Evolutionary conservation across 2,329 filamentous ascomycete genomes (phyloP).

Genomic region (Grosmannia huntii): DNA sequence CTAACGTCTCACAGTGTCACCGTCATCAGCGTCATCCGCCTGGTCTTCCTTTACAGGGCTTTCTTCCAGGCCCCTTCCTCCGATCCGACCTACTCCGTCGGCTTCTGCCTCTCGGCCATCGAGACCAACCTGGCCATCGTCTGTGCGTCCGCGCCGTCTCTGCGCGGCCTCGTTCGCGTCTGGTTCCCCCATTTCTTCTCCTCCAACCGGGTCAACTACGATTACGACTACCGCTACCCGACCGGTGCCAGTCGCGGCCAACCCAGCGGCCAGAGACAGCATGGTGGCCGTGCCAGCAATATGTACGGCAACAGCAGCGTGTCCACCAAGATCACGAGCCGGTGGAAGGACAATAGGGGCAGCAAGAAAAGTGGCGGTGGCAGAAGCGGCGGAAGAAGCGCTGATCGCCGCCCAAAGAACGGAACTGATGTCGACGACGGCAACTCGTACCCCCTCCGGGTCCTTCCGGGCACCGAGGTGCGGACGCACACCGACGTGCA

Average conservation of each 20-base stretch:
- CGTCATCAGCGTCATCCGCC: constrained; percentile 20
- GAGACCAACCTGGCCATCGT: constrained; percentile 30
- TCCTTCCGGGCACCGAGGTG: constrained; percentile 8
- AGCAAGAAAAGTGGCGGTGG: not conserved
- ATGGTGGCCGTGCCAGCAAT: not conserved
- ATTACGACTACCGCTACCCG: constrained; percentile 1
- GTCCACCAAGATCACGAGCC: constrained; percentile 7
- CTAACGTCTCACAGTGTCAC: constrained; percentile 18
- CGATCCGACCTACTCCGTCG: constrained; percentile 19
- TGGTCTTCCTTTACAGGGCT: constrained; percentile 20
- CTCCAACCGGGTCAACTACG: constrained; percentile 5
- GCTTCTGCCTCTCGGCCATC: constrained; percentile 23
- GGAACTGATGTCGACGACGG: not conserved
- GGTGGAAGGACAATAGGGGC: not conserved
- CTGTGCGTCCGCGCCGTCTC: constrained; percentile 27
- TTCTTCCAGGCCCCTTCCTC: constrained; percentile 17
- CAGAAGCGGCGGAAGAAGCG: not conserved
- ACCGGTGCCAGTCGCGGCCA: not conserved
- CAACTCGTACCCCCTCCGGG: constrained; percentile 14
- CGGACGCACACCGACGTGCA: constrained; percentile 21
- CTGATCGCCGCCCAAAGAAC: not conserved
- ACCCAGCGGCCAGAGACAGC: not conserved
- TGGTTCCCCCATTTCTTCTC: constrained; percentile 14
- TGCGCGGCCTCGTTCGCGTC: constrained; percentile 15
- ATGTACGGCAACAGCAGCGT: constrained; percentile 7